Evolutionary conservation across 768 basidiomycete species (phyloP).

Genomic region (Tricholoma hemisulphureum): DNA sequence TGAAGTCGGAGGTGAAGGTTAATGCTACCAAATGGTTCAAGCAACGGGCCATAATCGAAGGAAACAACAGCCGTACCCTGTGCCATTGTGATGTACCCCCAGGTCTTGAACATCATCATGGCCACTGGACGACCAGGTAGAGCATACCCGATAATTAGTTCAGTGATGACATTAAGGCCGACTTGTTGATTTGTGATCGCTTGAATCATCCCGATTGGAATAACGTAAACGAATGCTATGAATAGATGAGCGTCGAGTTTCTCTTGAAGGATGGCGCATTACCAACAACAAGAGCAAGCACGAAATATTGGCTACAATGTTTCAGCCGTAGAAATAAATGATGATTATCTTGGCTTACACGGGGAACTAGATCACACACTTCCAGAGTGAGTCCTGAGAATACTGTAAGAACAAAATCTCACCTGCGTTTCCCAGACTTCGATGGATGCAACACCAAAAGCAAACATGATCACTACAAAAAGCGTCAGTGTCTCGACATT

Average conservation of each 20-base stretch:
- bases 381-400: not conserved
- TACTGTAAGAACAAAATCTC: not conserved
- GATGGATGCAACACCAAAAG: constrained; percentile 65
- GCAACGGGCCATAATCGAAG: not conserved
- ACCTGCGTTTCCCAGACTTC: constrained; percentile 65
- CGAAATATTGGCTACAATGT: constrained; percentile 45
- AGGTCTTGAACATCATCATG: constrained; percentile 87
- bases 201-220: constrained; percentile 66
- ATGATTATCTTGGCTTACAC: constrained; percentile 46
- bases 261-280: constrained; percentile 11
- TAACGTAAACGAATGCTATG: constrained; percentile 58
- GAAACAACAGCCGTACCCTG: constrained; percentile 34
- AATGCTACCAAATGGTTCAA: constrained; percentile 39
- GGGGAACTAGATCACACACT: constrained; percentile 49
- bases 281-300: constrained; percentile 66
- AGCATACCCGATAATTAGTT: constrained; percentile 73
- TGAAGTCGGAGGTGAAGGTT: constrained; percentile 71
- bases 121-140: constrained; percentile 77
- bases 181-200: constrained; percentile 82
- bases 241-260: not conserved
- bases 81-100: constrained; percentile 69
- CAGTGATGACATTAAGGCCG: constrained; percentile 73
- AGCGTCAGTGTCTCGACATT: constrained; percentile 4
- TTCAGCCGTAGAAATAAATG: not conserved
- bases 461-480: constrained; percentile 55